Evolutionary conservation across 2,329 filamentous ascomycete genomes (phyloP), one percentile per base, ranked within the genome.

Genomic region (Clonostachys rhizophaga): DNA sequence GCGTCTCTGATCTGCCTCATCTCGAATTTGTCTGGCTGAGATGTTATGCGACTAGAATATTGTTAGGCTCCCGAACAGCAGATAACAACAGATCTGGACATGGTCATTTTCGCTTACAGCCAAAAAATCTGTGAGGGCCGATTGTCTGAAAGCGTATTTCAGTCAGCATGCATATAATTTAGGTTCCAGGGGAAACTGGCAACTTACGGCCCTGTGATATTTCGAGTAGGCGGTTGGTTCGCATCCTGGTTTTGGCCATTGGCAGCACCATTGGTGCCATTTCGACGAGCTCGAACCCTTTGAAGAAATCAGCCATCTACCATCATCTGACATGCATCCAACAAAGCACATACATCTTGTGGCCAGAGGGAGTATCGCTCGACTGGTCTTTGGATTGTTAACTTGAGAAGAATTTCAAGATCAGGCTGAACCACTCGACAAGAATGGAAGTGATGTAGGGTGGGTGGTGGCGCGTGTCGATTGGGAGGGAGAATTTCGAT

Each of bases 41-140:
- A 90, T 90, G 56, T 89, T 89, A 63, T 88, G 84, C 3, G 85
- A 81, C 78, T 86, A 12, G 16, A 6, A 12, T 13, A 33, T 30
- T 30, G 20, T 42, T 13, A 45, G 34, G 24, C 24, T 30, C n/a
- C 34, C 10, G 8, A 17, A n/a, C 30, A 16, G 42, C 7, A 18
- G 12, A 42, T 33, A 11, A 16, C 34, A 41, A 20, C 5, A 34
- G 13, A 45, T 9, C 42, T 12, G 37, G 16, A 33, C 55, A 30
- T 10, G 24, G 24, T 10, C 24, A 10, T 10, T 30, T 30, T 30
- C 24, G 9, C 70, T 53, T 53, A 74, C 72, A 20, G 75, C 75
- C 40, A 79, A 61, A 50, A 76, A 79, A 52, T 78, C 74, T 3
- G 75, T 79, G 57, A 79, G 58, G 13, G 76, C 76, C 17, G 76